Evolutionary conservation across 495 filamentous ascomycete species (phyloP).

Genomic region (Letharia columbiana): DNA sequence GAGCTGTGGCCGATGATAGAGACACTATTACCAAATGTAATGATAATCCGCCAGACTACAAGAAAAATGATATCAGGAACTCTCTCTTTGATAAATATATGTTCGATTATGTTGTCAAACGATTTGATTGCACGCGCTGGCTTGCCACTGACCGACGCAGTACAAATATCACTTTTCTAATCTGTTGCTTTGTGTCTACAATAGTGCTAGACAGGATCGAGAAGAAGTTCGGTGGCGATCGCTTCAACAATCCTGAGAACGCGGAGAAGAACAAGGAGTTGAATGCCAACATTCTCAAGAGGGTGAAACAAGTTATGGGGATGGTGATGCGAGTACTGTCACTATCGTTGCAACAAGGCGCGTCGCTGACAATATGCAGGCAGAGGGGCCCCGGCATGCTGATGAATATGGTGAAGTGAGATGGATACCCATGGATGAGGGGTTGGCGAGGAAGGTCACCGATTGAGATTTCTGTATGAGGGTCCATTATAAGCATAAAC

Average conservation of each 20-base stretch:
- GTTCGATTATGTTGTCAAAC: neutral
- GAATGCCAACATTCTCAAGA: conserved; percentile 3
- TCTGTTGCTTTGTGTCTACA: neutral
- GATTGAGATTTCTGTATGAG: neutral
- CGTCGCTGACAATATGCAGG: neutral
- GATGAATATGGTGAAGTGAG: neutral
- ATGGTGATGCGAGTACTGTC: conserved; percentile 2
- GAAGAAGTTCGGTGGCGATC: neutral
- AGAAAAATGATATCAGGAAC: neutral
- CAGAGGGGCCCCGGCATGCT: conserved; percentile 1
- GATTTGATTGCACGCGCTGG: neutral
- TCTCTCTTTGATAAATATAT: neutral
- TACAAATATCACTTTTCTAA: neutral
- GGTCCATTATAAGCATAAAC: neutral
- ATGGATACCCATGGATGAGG: neutral
- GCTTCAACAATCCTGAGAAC: conserved; percentile 8
- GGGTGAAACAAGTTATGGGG: conserved; percentile 2
- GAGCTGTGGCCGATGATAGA: neutral
- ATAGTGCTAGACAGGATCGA: conserved; percentile 11
- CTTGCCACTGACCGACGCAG: neutral
- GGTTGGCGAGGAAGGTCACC: neutral
- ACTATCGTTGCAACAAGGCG: neutral
- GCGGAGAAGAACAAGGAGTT: neutral
- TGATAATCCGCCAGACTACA: neutral
- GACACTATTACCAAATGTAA: conserved; percentile 1